Conservation (phyloP, 331 rosid genomes). For the Quercus lobata region DNA sequence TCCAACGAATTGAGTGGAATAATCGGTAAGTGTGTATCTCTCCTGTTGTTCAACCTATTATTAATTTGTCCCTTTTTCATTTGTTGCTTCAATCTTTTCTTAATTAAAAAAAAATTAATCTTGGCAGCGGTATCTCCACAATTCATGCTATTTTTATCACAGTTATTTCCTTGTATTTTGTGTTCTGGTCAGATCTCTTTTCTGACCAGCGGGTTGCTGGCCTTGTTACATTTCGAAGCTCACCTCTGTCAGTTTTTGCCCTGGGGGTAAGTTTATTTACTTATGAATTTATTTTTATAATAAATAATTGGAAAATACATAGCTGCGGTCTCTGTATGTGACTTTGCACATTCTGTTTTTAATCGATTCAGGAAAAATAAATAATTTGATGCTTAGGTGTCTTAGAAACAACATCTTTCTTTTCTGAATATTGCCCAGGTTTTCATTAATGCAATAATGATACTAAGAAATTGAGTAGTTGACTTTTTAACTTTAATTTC, state of each 20-base stretch:
- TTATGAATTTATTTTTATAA: background rate
- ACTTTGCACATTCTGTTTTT: background rate
- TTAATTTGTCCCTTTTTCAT: background rate
- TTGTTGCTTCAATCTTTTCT: slow-evolving; percentile 5
- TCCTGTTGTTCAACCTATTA: background rate
- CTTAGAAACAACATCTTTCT: background rate
- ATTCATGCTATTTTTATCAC: slow-evolving; percentile 61
- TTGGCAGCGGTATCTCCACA: slow-evolving; percentile 55
- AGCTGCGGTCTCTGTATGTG: background rate
- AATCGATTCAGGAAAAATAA: background rate
- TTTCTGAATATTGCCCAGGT: background rate
- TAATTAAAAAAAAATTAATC: slow-evolving; percentile 11
- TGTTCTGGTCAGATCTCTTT: slow-evolving; percentile 65
- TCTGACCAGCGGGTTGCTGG: slow-evolving; percentile 50
- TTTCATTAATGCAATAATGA: background rate
- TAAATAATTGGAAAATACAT: background rate
- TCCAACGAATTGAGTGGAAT: slow-evolving; percentile 60
- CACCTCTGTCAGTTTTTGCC: slow-evolving; percentile 41
- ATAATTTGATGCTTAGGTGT: background rate
- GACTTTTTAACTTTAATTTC: too few relatives aligned
- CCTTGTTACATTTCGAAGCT: slow-evolving; percentile 47
- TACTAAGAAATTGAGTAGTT: background rate
- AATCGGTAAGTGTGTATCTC: slow-evolving; percentile 37
- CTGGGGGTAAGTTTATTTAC: slow-evolving; percentile 42
- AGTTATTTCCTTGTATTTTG: slow-evolving; percentile 42